Conservation (phyloP, 1,284 basidiomycete species). For the Boletellus deceptivus region DNA sequence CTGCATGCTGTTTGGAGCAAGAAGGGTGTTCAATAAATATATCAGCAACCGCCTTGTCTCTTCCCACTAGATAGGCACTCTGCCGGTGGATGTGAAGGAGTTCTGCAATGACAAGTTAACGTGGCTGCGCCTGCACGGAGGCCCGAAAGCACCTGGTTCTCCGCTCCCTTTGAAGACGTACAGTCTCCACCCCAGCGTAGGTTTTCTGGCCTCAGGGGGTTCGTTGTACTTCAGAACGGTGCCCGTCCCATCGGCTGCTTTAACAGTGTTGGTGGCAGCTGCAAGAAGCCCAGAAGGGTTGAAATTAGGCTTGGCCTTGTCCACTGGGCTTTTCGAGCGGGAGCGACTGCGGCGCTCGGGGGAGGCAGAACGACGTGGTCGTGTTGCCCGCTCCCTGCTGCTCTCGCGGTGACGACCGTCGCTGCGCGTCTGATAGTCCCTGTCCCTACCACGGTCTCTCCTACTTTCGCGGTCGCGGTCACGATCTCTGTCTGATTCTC, state of each 20-base stretch:
- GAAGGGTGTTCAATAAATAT: constrained; percentile 94
- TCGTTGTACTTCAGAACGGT: constrained; percentile 98
- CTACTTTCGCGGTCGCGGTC: constrained; percentile 19
- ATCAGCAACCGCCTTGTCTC: constrained; percentile 87
- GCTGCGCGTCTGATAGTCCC: constrained; percentile 39
- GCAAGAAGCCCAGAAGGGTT: constrained; percentile 86
- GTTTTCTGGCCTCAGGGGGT: constrained; percentile 95
- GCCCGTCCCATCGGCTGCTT: constrained; percentile 69
- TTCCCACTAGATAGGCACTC: constrained; percentile 91
- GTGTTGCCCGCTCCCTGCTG: constrained; percentile 33
- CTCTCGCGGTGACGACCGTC: constrained; percentile 23
- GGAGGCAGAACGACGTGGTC: constrained; percentile 58
- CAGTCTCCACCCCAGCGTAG: constrained; percentile 84
- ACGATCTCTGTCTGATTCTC: constrained; percentile 29
- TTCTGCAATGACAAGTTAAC: constrained; percentile 47
- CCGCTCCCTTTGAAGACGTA: constrained; percentile 97
- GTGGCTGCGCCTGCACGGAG: neutral
- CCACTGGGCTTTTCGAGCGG: constrained; percentile 37
- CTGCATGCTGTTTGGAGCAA: constrained; percentile 98
- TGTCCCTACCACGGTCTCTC: constrained; percentile 38
- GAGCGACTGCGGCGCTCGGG: constrained; percentile 42
- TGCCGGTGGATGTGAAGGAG: constrained; percentile 89
- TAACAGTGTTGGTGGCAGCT: constrained; percentile 89
- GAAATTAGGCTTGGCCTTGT: constrained; percentile 86
- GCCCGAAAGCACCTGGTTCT: constrained; percentile 72